These are phyloP conservation scores for Vickermania ingenoplastis DNA, from an alignment of 208 protist species.

Conservation along the genomic window DNA sequence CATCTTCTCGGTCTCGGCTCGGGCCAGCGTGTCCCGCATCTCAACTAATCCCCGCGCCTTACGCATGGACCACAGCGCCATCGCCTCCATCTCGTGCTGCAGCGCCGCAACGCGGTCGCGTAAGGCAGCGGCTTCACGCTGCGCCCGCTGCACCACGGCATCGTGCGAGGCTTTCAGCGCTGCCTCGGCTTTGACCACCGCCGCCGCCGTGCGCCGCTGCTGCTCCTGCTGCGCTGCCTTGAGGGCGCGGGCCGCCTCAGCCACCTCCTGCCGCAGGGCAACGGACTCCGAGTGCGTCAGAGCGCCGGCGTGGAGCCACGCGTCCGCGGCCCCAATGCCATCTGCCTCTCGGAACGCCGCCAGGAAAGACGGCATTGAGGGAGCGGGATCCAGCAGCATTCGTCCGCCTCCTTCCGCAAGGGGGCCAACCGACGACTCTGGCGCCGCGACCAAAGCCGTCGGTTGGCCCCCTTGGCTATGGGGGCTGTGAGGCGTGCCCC, in stretches of 20 bases:
- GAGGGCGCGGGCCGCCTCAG: not conserved
- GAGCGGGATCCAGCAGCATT: too few species aligned
- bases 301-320: not conserved
- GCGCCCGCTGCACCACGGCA: not conserved
- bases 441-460: too few species aligned
- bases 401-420: too few species aligned
- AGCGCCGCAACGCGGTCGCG: not conserved
- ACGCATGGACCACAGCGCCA: slow-evolving; percentile 50
- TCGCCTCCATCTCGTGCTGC: slow-evolving; percentile 23
- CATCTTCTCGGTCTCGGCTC: not conserved
- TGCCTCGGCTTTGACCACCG: not conserved
- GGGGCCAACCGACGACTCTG: too few species aligned
- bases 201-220: not conserved
- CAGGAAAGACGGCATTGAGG: too few species aligned
- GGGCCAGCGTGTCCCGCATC: slow-evolving; percentile 25
- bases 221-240: not conserved
- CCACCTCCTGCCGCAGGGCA: not conserved
- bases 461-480: too few species aligned
- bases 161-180: not conserved
- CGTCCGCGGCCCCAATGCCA: not conserved
- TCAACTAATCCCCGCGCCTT: slow-evolving; percentile 58
- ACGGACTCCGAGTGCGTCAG: not conserved
- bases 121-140: not conserved
- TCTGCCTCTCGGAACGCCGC: too few species aligned
- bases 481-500: too few species aligned